Percentiles rank a stretch among this genome's conserved stretches.
Conservation (phyloP, 2,329 filamentous ascomycete species). For the Fusarium nematophilum region DNA sequence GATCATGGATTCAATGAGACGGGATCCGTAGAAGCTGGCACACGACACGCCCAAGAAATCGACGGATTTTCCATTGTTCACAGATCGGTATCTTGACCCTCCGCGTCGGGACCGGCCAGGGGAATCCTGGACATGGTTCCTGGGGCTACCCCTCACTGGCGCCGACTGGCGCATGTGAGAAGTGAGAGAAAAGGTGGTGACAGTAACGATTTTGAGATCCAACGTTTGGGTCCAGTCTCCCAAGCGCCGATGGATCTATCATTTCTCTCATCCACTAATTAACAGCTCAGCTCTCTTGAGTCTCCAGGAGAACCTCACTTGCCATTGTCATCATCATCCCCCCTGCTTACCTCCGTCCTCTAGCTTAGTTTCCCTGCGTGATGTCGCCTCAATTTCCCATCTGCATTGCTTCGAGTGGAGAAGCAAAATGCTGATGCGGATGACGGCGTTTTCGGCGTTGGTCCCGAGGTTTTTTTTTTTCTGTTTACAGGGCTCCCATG, state of each 20-base stretch:
- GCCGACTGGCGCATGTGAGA: conserved; percentile 35
- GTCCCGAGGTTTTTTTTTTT: conserved; percentile 31
- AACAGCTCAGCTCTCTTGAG: not conserved
- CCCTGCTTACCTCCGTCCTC: conserved; percentile 13
- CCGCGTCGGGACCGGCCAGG: conserved; percentile 37
- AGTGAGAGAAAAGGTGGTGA: conserved; percentile 39
- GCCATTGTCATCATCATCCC: too few relatives aligned
- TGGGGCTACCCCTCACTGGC: conserved; percentile 45
- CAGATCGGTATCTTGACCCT: conserved; percentile 44
- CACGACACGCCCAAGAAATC: conserved; percentile 13
- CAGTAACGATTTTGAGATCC: conserved; percentile 24
- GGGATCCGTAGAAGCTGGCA: conserved; percentile 33
- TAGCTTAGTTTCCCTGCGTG: conserved; percentile 4
- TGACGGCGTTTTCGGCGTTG: conserved; percentile 18
- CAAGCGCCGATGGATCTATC: conserved; percentile 2
- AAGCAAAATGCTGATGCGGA: conserved; percentile 31
- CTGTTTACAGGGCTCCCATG: conserved; percentile 28
- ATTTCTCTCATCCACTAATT: conserved; percentile 7
- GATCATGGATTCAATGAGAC: conserved; percentile 5
- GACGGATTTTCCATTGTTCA: conserved; percentile 39
- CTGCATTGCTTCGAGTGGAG: conserved; percentile 29
- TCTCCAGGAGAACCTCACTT: conserved; percentile 4
- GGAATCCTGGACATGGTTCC: conserved; percentile 42
- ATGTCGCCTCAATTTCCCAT: conserved; percentile 24
- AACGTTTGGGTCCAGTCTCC: too few relatives aligned